Evolutionary conservation across 2,329 filamentous ascomycete species (phyloP), one percentile per base, ranked within the genome.

Genomic region (Ascochyta clinopodiicola): DNA sequence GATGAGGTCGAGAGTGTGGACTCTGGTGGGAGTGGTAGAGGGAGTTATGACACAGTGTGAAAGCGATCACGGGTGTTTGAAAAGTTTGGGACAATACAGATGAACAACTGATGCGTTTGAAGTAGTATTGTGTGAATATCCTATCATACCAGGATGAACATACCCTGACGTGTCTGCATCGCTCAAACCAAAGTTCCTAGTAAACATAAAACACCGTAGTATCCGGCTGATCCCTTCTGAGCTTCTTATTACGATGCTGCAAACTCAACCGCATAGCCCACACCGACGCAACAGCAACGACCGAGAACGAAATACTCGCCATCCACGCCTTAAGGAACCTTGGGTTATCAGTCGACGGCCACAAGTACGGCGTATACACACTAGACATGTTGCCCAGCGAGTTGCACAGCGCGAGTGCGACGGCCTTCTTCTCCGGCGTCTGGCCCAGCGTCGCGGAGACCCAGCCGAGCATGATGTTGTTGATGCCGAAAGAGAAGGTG

Each of bases 381-480:
- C 68, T 69, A 3, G 63, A 63, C 15, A 71, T 66, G 36, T 71
- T 68, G 1, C 68, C 68, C 15, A 60, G 60, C 2, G 61, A 59
- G 27, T 71, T 71, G 3, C 66, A 70, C 57, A 71, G 66, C 3
- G 67, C 68, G 7, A 71, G 59, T 0, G 68, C 68, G 35, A 71
- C 67, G 6, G 67, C 66, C 54, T 70, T 70, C 56, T 70, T 70
- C 44, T 70, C 67, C 12, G 68, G 68, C 1, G 67, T 70, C 37
- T 70, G 67, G 17, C 62, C 57, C 0, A 70, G 61, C 9, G 67
- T 70, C n/a, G 57, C 67, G 13, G 60, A 59, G 1, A 62, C 63
- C 67, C 67, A 71, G 5, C 67, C 67, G 6, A 70, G 67, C 17
- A 71, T 69, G 27, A 71, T 68, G 1, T 67, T 68, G 45, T 71